These are phyloP conservation scores for Cantharellus anzutake DNA, from an alignment of 768 basidiomycete species.

Conservation along the genomic window DNA sequence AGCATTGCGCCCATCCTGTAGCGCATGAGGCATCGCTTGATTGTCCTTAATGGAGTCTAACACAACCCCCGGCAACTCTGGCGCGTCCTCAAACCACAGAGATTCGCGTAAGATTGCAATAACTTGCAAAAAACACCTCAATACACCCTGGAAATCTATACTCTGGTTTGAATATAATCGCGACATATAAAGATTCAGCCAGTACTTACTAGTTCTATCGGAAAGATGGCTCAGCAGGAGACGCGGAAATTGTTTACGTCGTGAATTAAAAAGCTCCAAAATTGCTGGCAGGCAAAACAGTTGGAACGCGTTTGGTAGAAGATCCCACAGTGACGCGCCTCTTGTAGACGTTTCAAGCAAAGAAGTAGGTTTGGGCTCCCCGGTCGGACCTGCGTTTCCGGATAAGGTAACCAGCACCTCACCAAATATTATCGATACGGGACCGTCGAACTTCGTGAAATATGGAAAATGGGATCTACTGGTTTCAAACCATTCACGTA, in stretches of 20 bases:
- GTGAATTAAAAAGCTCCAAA: neutral
- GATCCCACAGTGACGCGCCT: too few relatives aligned
- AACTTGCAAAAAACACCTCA: slow-evolving; percentile 39
- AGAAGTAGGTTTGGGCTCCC: too few relatives aligned
- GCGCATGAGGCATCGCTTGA: slow-evolving; percentile 9
- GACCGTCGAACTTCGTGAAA: too few relatives aligned
- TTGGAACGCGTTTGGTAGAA: too few relatives aligned
- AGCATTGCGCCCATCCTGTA: neutral
- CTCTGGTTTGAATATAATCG: neutral
- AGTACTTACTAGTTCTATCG: neutral
- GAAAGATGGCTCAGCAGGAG: neutral
- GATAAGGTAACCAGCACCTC: too few relatives aligned
- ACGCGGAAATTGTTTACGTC: neutral
- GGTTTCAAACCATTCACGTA: too few relatives aligned
- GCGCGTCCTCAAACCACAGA: slow-evolving; percentile 53
- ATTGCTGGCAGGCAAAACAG: too few relatives aligned
- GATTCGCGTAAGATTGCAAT: slow-evolving; percentile 33
- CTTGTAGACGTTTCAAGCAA: too few relatives aligned
- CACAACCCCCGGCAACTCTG: slow-evolving; percentile 57
- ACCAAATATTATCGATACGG: too few relatives aligned
- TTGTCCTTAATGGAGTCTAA: slow-evolving; percentile 79
- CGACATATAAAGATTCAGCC: neutral
- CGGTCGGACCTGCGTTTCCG: too few relatives aligned
- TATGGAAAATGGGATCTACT: too few relatives aligned
- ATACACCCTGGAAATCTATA: slow-evolving; percentile 39